Base-by-base conservation (phyloP, 352 stramenopile species). In the Lagenidium giganteum region DNA sequence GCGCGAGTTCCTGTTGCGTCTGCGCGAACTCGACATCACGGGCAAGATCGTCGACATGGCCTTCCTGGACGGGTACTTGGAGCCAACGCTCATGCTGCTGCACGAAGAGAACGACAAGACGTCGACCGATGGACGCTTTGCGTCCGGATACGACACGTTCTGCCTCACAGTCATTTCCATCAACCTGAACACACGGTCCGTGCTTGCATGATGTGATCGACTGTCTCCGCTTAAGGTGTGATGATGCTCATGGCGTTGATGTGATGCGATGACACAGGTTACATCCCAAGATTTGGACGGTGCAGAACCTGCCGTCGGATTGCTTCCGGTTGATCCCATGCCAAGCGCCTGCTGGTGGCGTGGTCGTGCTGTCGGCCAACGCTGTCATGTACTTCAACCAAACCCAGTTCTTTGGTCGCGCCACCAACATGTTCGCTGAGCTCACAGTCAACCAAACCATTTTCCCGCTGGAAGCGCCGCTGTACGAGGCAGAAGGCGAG, bases 371-470 rank as follows among this genome's bases (percentile, higher is more conserved):
- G 20, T 75, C 73, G 4, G 60, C 76, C 9, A 86, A 84, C 21
- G 72, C 76, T 4, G 60, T 88, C 23, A 41, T 88, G 2, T 88
- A 88, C 39, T 88, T 83, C 41, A 88, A 88, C 47, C 76, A 88
- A 42, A 88, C 76, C 4, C 70, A 86, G 61, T 86, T 84, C 47
- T 55, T 81, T 36, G 76, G 76, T 4, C 44, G 79, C 14, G 67
- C 68, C 1, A 69, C 65, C 3, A 88, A 78, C 24, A 39, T 64
- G 8, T 84, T 86, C 40, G 72, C 76, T 1, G 55, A 36, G 9
- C 69, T 78, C 33, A 86, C 71, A 2, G 70, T 86, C 24, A 83
- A 78, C 40, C 62, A 72, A 25, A 39, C 66, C 9, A 67, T 83
- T 2, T 83, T 83, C 21, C 69, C 72, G 8, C 57, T 84, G 14